A percentile compares a stretch with the other conserved stretches of the same genome.
phyloP scores from a whole-genome alignment of 225 moss, liverwort and hornwort genomes.

The Sphagnum tenellum region DNA sequence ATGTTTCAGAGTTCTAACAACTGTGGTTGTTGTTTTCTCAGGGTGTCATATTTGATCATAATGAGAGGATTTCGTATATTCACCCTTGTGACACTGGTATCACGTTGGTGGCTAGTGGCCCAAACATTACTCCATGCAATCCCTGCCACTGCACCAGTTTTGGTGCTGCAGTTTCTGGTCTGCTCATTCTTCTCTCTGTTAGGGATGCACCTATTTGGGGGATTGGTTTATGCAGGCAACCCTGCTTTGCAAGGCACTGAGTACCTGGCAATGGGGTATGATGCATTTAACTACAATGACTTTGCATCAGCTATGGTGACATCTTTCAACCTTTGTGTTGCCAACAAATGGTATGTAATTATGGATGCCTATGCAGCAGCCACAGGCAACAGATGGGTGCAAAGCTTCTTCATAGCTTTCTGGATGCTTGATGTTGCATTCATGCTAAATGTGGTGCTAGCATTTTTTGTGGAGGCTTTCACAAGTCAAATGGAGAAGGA shows the following conservation, averaged over 20 bases:
- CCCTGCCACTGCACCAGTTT: conserved; percentile 54
- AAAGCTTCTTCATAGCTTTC: conserved; percentile 59
- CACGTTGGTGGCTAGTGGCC: conserved; percentile 64
- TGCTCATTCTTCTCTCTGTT: conserved; percentile 64
- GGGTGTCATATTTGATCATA: conserved; percentile 56
- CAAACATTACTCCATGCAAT: conserved; percentile 37
- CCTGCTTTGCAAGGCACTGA: conserved; percentile 50
- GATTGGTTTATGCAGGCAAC: conserved; percentile 48
- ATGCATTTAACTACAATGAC: conserved; percentile 74
- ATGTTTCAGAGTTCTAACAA: not conserved
- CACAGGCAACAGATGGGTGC: conserved; percentile 40
- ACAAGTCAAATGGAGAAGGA: conserved; percentile 47
- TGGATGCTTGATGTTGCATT: conserved; percentile 66
- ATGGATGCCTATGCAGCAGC: conserved; percentile 70
- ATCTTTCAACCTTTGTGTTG: conserved; percentile 72
- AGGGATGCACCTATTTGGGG: conserved; percentile 74
- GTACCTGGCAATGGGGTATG: conserved; percentile 41
- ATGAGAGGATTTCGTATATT: conserved; percentile 41
- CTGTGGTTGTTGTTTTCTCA: conserved; percentile 6
- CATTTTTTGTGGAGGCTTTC: conserved; percentile 64
- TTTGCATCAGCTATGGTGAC: conserved; percentile 69
- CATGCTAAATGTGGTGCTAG: conserved; percentile 73
- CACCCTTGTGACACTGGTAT: conserved; percentile 22
- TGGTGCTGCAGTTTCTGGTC: conserved; percentile 59
- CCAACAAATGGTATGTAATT: conserved; percentile 85